These are phyloP conservation scores for Cercospora nicotianae DNA, from an alignment of 2,329 filamentous ascomycete species.

Conservation along the genomic window DNA sequence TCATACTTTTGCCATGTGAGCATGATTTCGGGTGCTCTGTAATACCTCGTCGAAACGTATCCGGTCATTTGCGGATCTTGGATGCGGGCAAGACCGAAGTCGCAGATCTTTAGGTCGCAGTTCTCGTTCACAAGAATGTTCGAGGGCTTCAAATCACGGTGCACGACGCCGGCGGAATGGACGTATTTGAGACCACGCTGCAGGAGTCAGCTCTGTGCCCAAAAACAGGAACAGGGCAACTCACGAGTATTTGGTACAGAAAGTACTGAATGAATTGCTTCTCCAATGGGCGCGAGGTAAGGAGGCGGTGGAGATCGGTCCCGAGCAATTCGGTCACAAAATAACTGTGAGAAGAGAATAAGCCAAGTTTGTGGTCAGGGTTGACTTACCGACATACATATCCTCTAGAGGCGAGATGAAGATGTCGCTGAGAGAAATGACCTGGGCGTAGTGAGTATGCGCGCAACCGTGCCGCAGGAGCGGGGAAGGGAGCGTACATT, in stretches of 20 bases:
- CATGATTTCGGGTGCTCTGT: slow-evolving; percentile 98
- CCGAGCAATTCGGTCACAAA: slow-evolving; percentile 97
- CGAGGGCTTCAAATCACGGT: slow-evolving; percentile 95
- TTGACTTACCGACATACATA: slow-evolving; percentile 63
- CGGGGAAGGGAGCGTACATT: slow-evolving; percentile 63
- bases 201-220: slow-evolving; percentile 12
- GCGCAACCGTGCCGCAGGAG: neutral
- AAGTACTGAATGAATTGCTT: slow-evolving; percentile 99
- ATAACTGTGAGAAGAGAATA: slow-evolving; percentile 61
- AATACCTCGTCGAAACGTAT: slow-evolving; percentile 98
- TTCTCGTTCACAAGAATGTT: slow-evolving; percentile 99
- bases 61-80: slow-evolving; percentile 99
- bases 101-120: slow-evolving; percentile 98
- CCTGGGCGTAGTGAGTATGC: slow-evolving; percentile 47
- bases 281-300: slow-evolving; percentile 93
- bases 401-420: slow-evolving; percentile 99
- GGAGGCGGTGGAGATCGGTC: slow-evolving; percentile 90
- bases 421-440: slow-evolving; percentile 98
- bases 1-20: slow-evolving; percentile 99
- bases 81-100: slow-evolving; percentile 95
- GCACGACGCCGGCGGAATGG: slow-evolving; percentile 95
- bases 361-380: slow-evolving; percentile 32
- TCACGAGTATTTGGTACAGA: slow-evolving; percentile 95
- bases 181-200: slow-evolving; percentile 98
- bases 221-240: slow-evolving; percentile 34